Evolutionary conservation across 768 basidiomycete genomes (phyloP).

Genomic region (Sarcodon sp.): DNA sequence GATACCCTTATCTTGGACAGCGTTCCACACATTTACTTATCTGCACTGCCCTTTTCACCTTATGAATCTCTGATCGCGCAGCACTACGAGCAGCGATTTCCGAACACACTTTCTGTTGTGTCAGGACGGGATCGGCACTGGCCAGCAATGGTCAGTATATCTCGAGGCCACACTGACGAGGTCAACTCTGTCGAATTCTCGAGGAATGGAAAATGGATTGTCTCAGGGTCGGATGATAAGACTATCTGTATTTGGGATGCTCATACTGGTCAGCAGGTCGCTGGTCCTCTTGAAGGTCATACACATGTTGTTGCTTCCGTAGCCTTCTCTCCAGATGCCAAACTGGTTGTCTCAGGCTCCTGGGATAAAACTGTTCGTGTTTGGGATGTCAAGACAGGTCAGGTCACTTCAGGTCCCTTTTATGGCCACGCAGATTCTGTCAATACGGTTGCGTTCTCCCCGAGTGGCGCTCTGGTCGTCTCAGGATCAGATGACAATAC

Average conservation of each 20-base stretch:
- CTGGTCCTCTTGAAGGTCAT: conserved; percentile 3
- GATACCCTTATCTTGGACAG: no score
- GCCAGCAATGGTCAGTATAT: no score
- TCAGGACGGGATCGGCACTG: no score
- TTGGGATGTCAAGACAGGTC: conserved; percentile 32
- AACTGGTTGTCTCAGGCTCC: conserved; percentile 26
- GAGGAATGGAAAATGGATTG: conserved; percentile 2
- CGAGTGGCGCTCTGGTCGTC: neutral
- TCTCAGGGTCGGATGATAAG: conserved; percentile 3
- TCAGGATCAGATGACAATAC: conserved; percentile 5
- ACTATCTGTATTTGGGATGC: conserved; percentile 3
- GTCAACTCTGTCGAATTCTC: conserved; percentile 3
- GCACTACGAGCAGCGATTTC: no score
- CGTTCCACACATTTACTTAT: no score
- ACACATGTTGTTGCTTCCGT: conserved; percentile 6
- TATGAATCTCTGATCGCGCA: no score
- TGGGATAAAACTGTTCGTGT: conserved; percentile 33
- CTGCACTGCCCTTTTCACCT: no score
- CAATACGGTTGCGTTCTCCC: conserved; percentile 3
- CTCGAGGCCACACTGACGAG: conserved; percentile 1
- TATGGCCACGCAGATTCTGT: conserved; percentile 8
- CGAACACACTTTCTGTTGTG: no score
- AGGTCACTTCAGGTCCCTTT: conserved; percentile 10
- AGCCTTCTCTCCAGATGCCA: conserved; percentile 5
- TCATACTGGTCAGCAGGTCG: conserved; percentile 3